phyloP scores from a whole-genome alignment of 768 basidiomycete species.

The Phylloporus scabripes region DNA sequence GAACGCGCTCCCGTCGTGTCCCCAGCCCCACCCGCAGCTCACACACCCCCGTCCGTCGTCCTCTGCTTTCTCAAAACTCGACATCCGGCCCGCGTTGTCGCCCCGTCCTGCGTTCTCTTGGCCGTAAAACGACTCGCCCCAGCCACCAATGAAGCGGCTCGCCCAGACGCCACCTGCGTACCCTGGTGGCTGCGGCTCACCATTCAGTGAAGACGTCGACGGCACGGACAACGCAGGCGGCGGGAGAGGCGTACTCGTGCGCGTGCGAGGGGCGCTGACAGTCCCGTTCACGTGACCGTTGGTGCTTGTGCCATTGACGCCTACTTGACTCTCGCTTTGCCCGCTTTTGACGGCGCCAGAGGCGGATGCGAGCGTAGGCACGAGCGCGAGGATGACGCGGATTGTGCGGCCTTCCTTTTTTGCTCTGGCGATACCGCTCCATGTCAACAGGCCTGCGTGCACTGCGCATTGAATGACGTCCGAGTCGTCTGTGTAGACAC shows the following conservation, averaged over 20 bases:
- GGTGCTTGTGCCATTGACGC: constrained; percentile 6
- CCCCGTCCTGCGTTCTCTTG: constrained; percentile 27
- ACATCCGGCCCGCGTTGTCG: constrained; percentile 23
- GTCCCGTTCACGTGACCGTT: constrained; percentile 32
- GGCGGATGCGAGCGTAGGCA: constrained; percentile 38
- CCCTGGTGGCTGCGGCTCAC: constrained; percentile 18
- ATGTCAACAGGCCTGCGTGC: constrained; percentile 52
- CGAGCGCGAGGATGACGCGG: constrained; percentile 36
- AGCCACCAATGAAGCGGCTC: constrained; percentile 39
- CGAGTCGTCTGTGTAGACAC: constrained; percentile 76
- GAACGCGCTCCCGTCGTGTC: constrained; percentile 72
- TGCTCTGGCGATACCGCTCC: constrained; percentile 38
- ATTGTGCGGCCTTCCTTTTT: constrained; percentile 36
- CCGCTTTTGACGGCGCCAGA: constrained; percentile 38
- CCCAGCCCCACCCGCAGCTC: constrained; percentile 75
- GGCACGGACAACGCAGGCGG: constrained; percentile 19
- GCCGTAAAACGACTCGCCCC: constrained; percentile 34
- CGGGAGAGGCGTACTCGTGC: constrained; percentile 26
- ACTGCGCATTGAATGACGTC: constrained; percentile 65
- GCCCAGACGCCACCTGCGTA: constrained; percentile 32
- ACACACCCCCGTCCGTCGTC: constrained; percentile 57
- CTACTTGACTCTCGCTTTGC: constrained; percentile 15
- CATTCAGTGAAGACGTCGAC: constrained; percentile 24
- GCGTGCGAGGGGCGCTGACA: constrained; percentile 25
- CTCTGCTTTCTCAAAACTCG: constrained; percentile 34